These are phyloP conservation scores for Mycena vitilis DNA, from an alignment of 768 basidiomycete species.

Conservation along the genomic window DNA sequence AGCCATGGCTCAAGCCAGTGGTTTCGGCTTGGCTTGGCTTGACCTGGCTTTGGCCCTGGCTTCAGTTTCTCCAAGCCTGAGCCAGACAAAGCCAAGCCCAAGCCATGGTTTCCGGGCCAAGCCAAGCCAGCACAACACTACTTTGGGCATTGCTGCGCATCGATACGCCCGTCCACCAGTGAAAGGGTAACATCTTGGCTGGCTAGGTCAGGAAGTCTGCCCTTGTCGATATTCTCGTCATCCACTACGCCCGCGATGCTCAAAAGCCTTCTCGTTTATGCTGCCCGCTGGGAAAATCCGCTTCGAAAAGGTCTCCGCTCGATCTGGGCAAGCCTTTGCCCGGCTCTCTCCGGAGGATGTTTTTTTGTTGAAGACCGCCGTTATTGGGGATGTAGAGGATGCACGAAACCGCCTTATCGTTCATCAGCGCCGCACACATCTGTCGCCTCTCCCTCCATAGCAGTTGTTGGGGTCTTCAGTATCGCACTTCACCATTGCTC, in stretches of 20 bases:
- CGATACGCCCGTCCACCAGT: no score
- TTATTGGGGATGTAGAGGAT: not conserved
- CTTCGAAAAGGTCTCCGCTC: not conserved
- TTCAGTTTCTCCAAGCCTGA: no score
- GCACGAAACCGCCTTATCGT: not conserved
- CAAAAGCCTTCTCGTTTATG: not conserved
- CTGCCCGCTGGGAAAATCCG: not conserved
- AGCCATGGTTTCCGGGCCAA: no score
- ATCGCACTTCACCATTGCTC: no score
- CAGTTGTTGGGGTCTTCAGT: not conserved
- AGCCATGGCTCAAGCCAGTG: no score
- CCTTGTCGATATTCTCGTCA: conserved; percentile 3
- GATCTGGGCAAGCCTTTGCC: no score
- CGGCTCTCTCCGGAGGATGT: not conserved
- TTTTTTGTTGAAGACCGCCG: not conserved
- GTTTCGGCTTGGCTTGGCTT: no score
- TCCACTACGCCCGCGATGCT: not conserved
- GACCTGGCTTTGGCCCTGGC: no score
- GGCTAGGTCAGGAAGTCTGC: not conserved
- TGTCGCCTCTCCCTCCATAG: not conserved
- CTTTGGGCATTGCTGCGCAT: no score
- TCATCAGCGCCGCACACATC: not conserved
- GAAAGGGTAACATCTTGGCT: conserved; percentile 3
- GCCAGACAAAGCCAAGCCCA: no score
- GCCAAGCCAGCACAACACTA: no score